phyloP scores from a whole-genome alignment of 257 asterid species.

The Sherardia arvensis region DNA sequence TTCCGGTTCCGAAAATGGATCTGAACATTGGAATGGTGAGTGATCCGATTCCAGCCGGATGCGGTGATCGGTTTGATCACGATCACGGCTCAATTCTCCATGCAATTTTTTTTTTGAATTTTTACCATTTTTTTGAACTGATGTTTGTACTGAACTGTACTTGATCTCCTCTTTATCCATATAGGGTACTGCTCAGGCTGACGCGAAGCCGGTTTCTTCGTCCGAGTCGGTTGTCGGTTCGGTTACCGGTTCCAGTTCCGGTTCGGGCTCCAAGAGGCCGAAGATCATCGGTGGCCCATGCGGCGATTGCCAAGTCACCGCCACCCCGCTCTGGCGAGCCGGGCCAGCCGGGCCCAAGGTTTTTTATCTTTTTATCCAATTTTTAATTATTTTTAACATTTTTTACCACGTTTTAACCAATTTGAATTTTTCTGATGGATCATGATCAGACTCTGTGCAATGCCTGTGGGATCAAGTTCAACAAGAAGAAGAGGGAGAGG shows the following conservation, averaged over 20 bases:
- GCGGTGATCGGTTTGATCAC: neutral
- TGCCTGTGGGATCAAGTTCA: conserved; percentile 90
- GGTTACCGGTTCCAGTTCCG: conserved; percentile 8
- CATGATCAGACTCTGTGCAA: conserved; percentile 64
- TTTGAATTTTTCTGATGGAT: neutral
- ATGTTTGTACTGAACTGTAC: too few relatives aligned
- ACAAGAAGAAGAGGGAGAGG: conserved; percentile 71
- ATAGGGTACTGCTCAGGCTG: conserved; percentile 51
- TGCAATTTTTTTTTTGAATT: conserved; percentile 4
- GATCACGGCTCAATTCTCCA: neutral
- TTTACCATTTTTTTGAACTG: neutral
- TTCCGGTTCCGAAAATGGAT: conserved; percentile 45
- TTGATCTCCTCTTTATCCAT: neutral
- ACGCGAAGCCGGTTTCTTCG: conserved; percentile 16
- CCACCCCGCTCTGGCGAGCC: conserved; percentile 96
- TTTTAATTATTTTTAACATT: neutral
- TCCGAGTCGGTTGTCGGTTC: neutral
- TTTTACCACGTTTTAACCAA: neutral
- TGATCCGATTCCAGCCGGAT: neutral
- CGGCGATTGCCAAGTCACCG: conserved; percentile 61
- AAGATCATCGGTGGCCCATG: too few relatives aligned
- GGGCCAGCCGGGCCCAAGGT: conserved; percentile 98
- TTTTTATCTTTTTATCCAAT: neutral
- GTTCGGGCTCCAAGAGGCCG: conserved; percentile 22
- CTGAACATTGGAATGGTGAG: conserved; percentile 58